phyloP scores from a whole-genome alignment of 306 rosid genomes.

The Citrullus mucosospermus region DNA sequence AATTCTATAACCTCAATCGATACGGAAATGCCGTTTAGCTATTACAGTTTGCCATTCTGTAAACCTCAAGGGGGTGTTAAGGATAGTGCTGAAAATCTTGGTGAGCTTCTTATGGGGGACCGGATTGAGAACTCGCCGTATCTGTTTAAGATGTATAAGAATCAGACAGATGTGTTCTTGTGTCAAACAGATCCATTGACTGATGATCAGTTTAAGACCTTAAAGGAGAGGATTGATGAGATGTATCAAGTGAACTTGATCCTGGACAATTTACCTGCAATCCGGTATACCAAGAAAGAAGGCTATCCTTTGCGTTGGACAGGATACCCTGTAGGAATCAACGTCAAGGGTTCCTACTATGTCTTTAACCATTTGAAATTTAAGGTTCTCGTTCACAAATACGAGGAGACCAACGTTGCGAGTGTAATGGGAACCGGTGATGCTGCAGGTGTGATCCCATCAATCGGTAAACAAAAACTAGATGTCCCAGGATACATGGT shows the following conservation, averaged over 20 bases:
- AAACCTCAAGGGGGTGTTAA: conserved; percentile 62
- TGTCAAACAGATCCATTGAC: conserved; percentile 45
- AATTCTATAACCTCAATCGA: conserved; percentile 88
- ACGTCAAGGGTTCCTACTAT: conserved; percentile 68
- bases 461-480: conserved; percentile 27
- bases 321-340: conserved; percentile 81
- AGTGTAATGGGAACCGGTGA: conserved; percentile 93
- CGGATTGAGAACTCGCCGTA: conserved; percentile 93
- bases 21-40: conserved; percentile 83
- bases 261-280: conserved; percentile 66
- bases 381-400: conserved; percentile 79
- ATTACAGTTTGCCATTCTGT: conserved; percentile 86
- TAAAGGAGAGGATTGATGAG: conserved; percentile 84
- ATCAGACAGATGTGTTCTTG: conserved; percentile 61
- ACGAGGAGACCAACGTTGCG: conserved; percentile 77
- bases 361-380: conserved; percentile 82
- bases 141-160: conserved; percentile 51
- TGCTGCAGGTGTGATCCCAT: conserved; percentile 64
- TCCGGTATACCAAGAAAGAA: conserved; percentile 74
- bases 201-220: conserved; percentile 50
- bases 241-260: conserved; percentile 86
- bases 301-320: conserved; percentile 73
- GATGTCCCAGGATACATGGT: conserved; percentile 80
- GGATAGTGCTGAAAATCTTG: conserved; percentile 93
- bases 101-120: conserved; percentile 97